These are phyloP conservation scores for Luffa aegyptiaca DNA, from an alignment of 306 rosid species.

Conservation along the genomic window DNA sequence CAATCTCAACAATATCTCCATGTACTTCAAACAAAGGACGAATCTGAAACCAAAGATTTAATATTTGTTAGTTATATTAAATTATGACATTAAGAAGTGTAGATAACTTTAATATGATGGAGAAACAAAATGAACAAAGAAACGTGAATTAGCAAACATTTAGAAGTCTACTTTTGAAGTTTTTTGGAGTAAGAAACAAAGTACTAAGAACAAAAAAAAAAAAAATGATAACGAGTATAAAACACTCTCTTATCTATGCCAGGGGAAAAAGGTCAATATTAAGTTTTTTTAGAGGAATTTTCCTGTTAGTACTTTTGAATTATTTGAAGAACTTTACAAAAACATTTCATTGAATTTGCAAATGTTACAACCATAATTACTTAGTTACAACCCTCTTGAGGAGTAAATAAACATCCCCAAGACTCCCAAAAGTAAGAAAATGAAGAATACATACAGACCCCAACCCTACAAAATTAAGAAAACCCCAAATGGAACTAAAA, in stretches of 20 bases:
- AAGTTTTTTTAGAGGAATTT: neutral
- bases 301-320: neutral
- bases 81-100: slow-evolving; percentile 3
- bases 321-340: neutral
- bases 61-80: slow-evolving; percentile 2
- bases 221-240: neutral
- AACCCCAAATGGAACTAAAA: neutral
- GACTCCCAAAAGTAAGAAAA: neutral
- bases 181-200: neutral
- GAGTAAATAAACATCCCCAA: neutral
- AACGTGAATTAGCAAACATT: neutral
- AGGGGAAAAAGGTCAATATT: neutral
- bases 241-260: neutral
- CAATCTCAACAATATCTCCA: slow-evolving; percentile 69
- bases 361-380: neutral
- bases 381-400: neutral
- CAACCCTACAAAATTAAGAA: neutral
- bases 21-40: slow-evolving; percentile 58
- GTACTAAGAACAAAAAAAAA: neutral
- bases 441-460: neutral
- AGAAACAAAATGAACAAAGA: neutral
- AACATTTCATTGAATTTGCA: neutral
- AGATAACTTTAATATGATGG: neutral
- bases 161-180: neutral
- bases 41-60: slow-evolving; percentile 29